A percentile compares a stretch with the other conserved stretches of the same genome.
These are phyloP conservation scores for Ustilago lituana DNA, from an alignment of 1,284 basidiomycete genomes.

Conservation along the genomic window DNA sequence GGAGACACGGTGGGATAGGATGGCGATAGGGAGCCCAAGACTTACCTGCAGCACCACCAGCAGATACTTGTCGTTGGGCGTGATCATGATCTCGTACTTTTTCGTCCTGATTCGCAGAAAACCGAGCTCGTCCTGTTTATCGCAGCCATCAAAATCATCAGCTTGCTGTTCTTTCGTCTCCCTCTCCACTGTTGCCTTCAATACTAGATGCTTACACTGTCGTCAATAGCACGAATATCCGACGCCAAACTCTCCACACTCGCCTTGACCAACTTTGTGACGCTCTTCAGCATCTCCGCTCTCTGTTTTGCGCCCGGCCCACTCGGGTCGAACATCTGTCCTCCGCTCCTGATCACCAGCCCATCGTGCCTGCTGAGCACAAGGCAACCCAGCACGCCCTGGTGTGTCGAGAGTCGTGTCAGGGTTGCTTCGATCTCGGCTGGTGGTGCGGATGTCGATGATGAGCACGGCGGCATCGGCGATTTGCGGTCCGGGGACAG, in stretches of 20 bases:
- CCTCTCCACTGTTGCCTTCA: too few relatives aligned
- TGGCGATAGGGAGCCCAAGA: too few relatives aligned
- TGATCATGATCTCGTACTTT: constrained; percentile 64
- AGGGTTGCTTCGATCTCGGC: constrained; percentile 61
- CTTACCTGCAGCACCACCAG: constrained; percentile 62
- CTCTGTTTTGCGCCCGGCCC: constrained; percentile 53
- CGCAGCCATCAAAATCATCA: not conserved
- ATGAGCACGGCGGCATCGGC: constrained; percentile 53
- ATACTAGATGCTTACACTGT: constrained; percentile 19
- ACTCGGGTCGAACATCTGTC: constrained; percentile 64
- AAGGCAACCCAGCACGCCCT: constrained; percentile 53
- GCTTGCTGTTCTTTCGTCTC: too few relatives aligned
- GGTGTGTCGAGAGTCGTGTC: constrained; percentile 53
- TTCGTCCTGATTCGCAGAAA: constrained; percentile 61
- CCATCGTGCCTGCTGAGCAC: constrained; percentile 57
- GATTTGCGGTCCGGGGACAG: constrained; percentile 35
- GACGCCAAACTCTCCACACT: constrained; percentile 32
- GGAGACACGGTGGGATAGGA: too few relatives aligned
- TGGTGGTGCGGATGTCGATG: constrained; percentile 42
- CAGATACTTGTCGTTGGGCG: constrained; percentile 63
- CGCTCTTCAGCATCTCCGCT: constrained; percentile 48
- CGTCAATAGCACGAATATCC: constrained; percentile 45
- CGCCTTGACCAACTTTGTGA: constrained; percentile 51
- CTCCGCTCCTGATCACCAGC: constrained; percentile 59
- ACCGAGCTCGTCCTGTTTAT: constrained; percentile 56